A percentile compares a stretch with the other conserved stretches of the same genome.
These are phyloP conservation scores for Diospyros kaki DNA, from an alignment of 148 eudicot genomes.

Conservation along the genomic window DNA sequence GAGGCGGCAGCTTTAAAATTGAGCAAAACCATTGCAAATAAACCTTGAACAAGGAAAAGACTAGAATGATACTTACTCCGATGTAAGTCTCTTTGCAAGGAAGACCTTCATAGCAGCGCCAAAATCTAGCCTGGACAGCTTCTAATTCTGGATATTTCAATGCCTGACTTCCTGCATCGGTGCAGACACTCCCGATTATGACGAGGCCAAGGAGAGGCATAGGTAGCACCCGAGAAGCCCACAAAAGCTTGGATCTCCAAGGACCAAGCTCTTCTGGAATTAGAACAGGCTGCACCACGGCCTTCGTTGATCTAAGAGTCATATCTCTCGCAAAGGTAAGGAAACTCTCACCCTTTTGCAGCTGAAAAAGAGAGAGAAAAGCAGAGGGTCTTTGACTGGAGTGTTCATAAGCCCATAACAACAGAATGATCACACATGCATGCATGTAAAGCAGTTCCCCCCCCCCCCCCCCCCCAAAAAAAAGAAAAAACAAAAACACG, in stretches of 20 bases:
- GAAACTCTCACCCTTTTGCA: slow-evolving; percentile 84
- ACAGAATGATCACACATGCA: background rate
- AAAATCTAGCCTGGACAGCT: slow-evolving; percentile 92
- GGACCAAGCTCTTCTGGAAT: slow-evolving; percentile 74
- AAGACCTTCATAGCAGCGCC: slow-evolving; percentile 92
- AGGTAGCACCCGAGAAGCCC: slow-evolving; percentile 93
- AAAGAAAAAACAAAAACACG: background rate
- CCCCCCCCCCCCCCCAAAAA: too few relatives aligned
- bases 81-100: slow-evolving; percentile 82
- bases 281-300: slow-evolving; percentile 54
- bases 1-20: background rate
- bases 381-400: background rate
- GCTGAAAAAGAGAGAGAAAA: slow-evolving; percentile 37
- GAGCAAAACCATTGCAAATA: background rate
- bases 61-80: slow-evolving; percentile 62
- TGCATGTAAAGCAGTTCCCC: too few relatives aligned
- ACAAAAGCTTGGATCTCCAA: slow-evolving; percentile 88
- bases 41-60: background rate
- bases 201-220: slow-evolving; percentile 97
- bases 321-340: slow-evolving; percentile 93
- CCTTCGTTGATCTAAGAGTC: slow-evolving; percentile 81
- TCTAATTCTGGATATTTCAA: slow-evolving; percentile 73
- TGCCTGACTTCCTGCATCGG: slow-evolving; percentile 56
- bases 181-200: slow-evolving; percentile 72
- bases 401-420: background rate